Evolutionary conservation across 352 stramenopile species (phyloP).

Genomic region (Phytophthora cactorum): DNA sequence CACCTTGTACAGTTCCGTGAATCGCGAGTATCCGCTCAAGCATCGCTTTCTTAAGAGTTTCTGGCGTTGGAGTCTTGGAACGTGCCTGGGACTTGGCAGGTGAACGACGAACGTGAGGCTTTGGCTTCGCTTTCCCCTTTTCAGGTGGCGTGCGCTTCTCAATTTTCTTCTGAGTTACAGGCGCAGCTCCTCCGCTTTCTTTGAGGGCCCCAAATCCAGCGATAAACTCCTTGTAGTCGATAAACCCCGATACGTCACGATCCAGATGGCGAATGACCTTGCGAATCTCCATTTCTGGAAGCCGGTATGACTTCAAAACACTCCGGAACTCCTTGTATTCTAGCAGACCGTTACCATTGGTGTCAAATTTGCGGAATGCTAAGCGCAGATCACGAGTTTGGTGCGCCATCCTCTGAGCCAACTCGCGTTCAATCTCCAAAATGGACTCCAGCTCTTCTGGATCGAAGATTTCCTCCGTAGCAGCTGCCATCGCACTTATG

Average conservation of each 20-base stretch:
- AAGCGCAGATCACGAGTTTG: slow-evolving; percentile 61
- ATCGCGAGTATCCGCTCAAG: slow-evolving; percentile 45
- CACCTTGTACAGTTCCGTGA: slow-evolving; percentile 56
- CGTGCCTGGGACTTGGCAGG: slow-evolving; percentile 17
- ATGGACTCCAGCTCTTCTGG: slow-evolving; percentile 61
- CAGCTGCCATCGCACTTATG: slow-evolving; percentile 27
- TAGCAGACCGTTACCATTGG: slow-evolving; percentile 67
- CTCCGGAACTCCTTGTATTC: slow-evolving; percentile 78
- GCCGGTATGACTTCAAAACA: slow-evolving; percentile 65
- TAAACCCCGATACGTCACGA: slow-evolving; percentile 66
- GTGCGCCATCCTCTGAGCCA: slow-evolving; percentile 58
- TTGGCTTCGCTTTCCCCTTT: slow-evolving; percentile 19
- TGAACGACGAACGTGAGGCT: slow-evolving; percentile 17
- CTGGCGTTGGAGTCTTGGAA: slow-evolving; percentile 32
- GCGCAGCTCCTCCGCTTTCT: slow-evolving; percentile 25
- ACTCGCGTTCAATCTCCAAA: slow-evolving; percentile 69
- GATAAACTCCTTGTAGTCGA: slow-evolving; percentile 80
- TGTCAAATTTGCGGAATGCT: slow-evolving; percentile 73
- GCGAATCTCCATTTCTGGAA: slow-evolving; percentile 69
- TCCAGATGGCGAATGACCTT: slow-evolving; percentile 79
- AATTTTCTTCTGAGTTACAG: slow-evolving; percentile 27
- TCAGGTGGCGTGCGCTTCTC: slow-evolving; percentile 9
- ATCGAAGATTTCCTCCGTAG: slow-evolving; percentile 42
- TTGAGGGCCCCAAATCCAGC: slow-evolving; percentile 43
- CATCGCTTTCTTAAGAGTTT: slow-evolving; percentile 55